Conservation (phyloP, 2,329 filamentous ascomycete species). For the Endocalyx cinctus region DNA sequence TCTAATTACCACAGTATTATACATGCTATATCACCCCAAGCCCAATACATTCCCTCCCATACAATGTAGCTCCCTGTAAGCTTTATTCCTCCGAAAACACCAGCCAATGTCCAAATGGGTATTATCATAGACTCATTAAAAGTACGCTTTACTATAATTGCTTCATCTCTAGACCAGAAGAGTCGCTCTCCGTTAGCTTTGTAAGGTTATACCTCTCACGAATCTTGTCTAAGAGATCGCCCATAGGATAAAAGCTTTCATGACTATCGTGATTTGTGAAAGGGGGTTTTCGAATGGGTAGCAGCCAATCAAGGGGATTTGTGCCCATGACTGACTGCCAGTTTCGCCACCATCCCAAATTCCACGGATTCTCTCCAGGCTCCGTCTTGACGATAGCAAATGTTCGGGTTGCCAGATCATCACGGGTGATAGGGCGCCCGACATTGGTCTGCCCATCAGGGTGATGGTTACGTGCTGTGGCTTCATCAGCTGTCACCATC, state of each 20-base stretch:
- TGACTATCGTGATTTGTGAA: conserved; percentile 63
- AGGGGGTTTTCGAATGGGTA: conserved; percentile 72
- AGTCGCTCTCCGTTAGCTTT: too few species aligned
- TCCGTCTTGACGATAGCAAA: conserved; percentile 77
- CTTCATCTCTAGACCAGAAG: conserved; percentile 26
- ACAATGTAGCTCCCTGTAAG: too few species aligned
- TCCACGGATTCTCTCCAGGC: conserved; percentile 79
- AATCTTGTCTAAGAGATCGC: conserved; percentile 54
- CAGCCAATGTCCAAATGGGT: too few species aligned
- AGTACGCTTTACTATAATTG: too few species aligned
- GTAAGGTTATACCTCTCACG: conserved; percentile 38
- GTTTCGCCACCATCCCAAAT: conserved; percentile 66
- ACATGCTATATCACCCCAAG: too few species aligned
- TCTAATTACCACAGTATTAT: too few species aligned
- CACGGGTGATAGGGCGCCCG: conserved; percentile 26
- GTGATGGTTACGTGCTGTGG: conserved; percentile 3
- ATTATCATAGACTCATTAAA: too few species aligned
- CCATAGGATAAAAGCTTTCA: conserved; percentile 65
- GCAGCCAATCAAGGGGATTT: conserved; percentile 68
- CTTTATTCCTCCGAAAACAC: too few species aligned
- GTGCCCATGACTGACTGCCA: conserved; percentile 77
- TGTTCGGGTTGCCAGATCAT: conserved; percentile 51
- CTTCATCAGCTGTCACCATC: too few species aligned
- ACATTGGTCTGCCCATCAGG: conserved; percentile 7
- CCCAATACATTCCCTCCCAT: too few species aligned